These are phyloP conservation scores for Hyaloscypha finlandica DNA, from an alignment of 495 filamentous ascomycete genomes.

Conservation along the genomic window DNA sequence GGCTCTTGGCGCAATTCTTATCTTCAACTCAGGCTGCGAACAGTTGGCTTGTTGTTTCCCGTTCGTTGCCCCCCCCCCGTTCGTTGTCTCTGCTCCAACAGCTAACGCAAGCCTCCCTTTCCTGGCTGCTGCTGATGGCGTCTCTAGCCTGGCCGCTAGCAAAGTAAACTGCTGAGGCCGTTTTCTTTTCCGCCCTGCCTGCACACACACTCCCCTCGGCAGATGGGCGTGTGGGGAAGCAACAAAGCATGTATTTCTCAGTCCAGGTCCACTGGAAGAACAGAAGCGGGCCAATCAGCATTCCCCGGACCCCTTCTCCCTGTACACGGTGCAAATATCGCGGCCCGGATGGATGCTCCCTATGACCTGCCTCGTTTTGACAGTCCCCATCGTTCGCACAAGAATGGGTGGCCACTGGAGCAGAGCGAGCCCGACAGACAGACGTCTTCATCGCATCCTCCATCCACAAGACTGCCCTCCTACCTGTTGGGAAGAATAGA, in stretches of 20 bases:
- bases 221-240: conserved; percentile 23
- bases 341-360: conserved; percentile 5
- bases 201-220: conserved; percentile 13
- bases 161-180: not conserved
- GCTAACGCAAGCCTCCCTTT: conserved; percentile 8
- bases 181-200: not conserved
- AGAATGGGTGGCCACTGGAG: not conserved
- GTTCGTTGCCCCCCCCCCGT: no score
- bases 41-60: not conserved
- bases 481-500: no score
- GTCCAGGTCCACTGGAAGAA: not conserved
- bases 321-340: not conserved
- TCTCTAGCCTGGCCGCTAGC: not conserved
- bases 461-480: no score
- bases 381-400: not conserved
- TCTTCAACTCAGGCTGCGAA: not conserved
- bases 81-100: not conserved
- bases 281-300: conserved; percentile 10
- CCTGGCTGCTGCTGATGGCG: conserved; percentile 4
- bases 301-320: not conserved
- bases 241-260: not conserved
- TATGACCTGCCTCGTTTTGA: not conserved
- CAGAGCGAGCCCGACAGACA: no score
- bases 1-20: not conserved
- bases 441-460: no score